Conservation (phyloP, 108 stramenopile species). For the Aurantiochytrium sp. region DNA sequence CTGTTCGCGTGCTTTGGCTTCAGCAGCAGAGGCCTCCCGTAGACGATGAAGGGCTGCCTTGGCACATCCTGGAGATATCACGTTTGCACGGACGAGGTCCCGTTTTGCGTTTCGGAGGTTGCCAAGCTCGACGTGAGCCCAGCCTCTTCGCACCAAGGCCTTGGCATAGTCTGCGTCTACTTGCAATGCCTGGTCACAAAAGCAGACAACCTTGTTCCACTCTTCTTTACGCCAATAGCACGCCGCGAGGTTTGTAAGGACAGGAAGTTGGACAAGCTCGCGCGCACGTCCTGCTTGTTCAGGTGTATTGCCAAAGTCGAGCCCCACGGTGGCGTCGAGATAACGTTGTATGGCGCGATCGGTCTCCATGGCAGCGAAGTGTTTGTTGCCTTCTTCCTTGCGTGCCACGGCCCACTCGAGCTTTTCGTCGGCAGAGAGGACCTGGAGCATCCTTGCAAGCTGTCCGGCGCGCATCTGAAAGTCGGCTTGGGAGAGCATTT, state of each 20-base stretch:
- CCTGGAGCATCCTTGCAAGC: neutral
- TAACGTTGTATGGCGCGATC: neutral
- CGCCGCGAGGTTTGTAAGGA: neutral
- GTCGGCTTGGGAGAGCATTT: neutral
- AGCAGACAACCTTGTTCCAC: neutral
- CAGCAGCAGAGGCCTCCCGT: neutral
- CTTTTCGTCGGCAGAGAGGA: neutral
- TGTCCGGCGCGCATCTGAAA: neutral
- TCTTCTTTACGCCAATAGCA: neutral
- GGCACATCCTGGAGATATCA: neutral
- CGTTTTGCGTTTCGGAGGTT: neutral
- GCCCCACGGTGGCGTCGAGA: neutral
- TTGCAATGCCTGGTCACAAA: neutral
- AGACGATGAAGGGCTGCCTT: neutral
- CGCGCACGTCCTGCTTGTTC: neutral
- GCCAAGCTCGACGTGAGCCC: neutral
- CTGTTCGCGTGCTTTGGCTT: too few relatives aligned
- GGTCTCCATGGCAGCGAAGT: neutral
- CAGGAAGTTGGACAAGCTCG: neutral
- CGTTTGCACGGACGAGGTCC: neutral
- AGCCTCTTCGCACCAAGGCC: neutral
- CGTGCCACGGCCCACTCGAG: neutral
- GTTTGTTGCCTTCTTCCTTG: neutral
- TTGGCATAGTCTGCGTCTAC: neutral
- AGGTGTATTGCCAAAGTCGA: neutral